Percentiles rank a stretch among this genome's conserved stretches.
phyloP scores from a whole-genome alignment of 371 early-diverging fungal genomes.

The Rhizopus microsporus region DNA sequence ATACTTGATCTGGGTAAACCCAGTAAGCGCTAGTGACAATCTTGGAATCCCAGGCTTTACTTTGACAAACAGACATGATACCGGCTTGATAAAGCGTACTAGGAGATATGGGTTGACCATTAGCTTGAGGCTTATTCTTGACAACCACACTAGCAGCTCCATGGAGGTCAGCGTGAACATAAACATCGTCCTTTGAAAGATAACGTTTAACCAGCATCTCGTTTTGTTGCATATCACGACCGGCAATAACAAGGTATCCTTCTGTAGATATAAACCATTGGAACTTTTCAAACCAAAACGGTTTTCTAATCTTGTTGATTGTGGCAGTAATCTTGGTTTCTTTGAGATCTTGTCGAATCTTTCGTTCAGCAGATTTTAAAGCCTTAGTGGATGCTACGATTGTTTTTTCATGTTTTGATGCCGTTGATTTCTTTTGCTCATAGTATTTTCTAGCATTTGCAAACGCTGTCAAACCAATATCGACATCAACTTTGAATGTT shows the following conservation, averaged over 20 bases:
- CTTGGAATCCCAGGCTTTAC: slow-evolving; percentile 98
- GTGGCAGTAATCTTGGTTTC: slow-evolving; percentile 71
- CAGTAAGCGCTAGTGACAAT: slow-evolving; percentile 97
- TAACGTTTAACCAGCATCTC: slow-evolving; percentile 95
- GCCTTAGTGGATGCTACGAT: slow-evolving; percentile 82
- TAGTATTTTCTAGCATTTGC: slow-evolving; percentile 94
- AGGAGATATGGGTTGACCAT: slow-evolving; percentile 77
- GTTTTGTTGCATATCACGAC: slow-evolving; percentile 97
- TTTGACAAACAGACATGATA: slow-evolving; percentile 94
- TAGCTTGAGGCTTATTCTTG: slow-evolving; percentile 76
- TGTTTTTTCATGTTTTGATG: slow-evolving; percentile 90
- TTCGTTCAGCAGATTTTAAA: slow-evolving; percentile 86
- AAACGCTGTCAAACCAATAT: slow-evolving; percentile 83
- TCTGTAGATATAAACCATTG: slow-evolving; percentile 97
- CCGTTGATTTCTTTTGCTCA: slow-evolving; percentile 79
- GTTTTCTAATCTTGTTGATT: slow-evolving; percentile 87
- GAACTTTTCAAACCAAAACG: slow-evolving; percentile 99
- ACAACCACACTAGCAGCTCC: slow-evolving; percentile 95
- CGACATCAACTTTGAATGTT: slow-evolving; percentile 73
- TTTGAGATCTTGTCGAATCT: slow-evolving; percentile 81
- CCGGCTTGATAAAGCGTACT: slow-evolving; percentile 95
- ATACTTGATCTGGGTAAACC: slow-evolving; percentile 91
- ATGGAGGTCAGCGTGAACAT: slow-evolving; percentile 96
- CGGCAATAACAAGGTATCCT: slow-evolving; percentile 94
- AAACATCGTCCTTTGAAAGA: slow-evolving; percentile 81